A percentile compares a stretch with the other conserved stretches of the same genome.
These are phyloP conservation scores for Xylariales sp. DNA, from an alignment of 2,329 filamentous ascomycete species.

Conservation along the genomic window DNA sequence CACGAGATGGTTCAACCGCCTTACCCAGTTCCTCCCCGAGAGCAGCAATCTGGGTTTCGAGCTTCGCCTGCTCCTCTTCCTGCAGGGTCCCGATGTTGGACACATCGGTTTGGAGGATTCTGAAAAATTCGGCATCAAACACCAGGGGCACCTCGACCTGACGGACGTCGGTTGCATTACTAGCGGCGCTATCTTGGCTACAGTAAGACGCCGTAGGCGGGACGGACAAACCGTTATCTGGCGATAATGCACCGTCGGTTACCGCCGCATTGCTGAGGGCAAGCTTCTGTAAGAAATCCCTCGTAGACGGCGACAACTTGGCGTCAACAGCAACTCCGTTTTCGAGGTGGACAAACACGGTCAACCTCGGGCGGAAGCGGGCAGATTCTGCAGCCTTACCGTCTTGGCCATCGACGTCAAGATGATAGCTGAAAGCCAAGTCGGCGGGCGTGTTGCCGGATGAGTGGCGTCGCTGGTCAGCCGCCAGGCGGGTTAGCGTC, in stretches of 20 bases:
- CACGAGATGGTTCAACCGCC: conserved; percentile 72
- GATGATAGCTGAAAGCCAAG: conserved; percentile 59
- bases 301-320: conserved; percentile 72
- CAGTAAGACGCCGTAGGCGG: background rate
- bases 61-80: conserved; percentile 69
- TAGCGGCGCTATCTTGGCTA: background rate
- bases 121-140: conserved; percentile 84
- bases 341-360: conserved; percentile 74
- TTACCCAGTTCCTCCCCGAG: conserved; percentile 74
- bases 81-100: conserved; percentile 76
- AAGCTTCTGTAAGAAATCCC: conserved; percentile 70
- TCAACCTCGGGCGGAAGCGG: conserved; percentile 73
- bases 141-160: conserved; percentile 79
- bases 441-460: conserved; percentile 52
- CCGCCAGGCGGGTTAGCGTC: conserved; percentile 74
- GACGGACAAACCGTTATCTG: background rate
- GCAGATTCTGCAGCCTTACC: conserved; percentile 58
- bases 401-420: conserved; percentile 63
- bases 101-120: conserved; percentile 77
- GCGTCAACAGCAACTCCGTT: conserved; percentile 77
- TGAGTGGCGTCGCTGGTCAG: conserved; percentile 60
- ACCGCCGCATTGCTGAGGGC: conserved; percentile 53
- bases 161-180: conserved; percentile 41
- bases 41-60: conserved; percentile 71
- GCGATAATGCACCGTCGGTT: background rate